Evolutionary conservation across 768 basidiomycete species (phyloP).

Genomic region (Pulveroboletus sp.): DNA sequence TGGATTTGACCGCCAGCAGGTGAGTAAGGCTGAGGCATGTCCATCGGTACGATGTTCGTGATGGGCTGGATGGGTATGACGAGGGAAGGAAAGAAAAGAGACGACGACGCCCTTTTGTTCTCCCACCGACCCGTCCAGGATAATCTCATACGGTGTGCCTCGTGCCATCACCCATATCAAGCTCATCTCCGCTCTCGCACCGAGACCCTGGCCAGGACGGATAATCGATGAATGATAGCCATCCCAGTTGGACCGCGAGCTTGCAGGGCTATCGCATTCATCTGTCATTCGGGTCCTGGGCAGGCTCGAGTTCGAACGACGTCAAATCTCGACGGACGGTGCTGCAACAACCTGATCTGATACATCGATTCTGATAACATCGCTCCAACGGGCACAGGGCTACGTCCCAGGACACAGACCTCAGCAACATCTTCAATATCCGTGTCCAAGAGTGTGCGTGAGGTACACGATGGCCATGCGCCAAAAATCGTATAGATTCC

Average conservation of each 20-base stretch:
- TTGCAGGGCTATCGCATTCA: too few species aligned
- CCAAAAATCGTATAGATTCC: slow-evolving; percentile 26
- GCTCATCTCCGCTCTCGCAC: slow-evolving; percentile 28
- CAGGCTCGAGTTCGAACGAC: too few species aligned
- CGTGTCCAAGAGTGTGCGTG: too few species aligned
- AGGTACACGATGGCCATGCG: not conserved
- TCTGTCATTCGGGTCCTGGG: too few species aligned
- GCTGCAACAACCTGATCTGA: slow-evolving; percentile 1
- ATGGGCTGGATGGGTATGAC: not conserved
- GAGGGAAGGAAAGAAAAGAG: slow-evolving; percentile 2
- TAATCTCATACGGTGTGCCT: slow-evolving; percentile 15
- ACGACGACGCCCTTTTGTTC: slow-evolving; percentile 19
- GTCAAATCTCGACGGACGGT: too few species aligned
- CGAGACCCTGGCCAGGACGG: not conserved
- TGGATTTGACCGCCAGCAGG: slow-evolving; percentile 42
- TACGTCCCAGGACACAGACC: too few species aligned
- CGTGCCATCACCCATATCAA: slow-evolving; percentile 30
- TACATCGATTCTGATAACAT: not conserved
- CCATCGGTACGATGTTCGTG: slow-evolving; percentile 21
- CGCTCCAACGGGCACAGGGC: not conserved
- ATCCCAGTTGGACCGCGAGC: not conserved
- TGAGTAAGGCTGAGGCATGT: slow-evolving; percentile 29
- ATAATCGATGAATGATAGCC: slow-evolving; percentile 2
- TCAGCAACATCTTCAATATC: too few species aligned
- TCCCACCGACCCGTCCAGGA: not conserved